Evolutionary conservation across 73 alveolate genomes (phyloP), one percentile per base, ranked within the genome.

Genomic region (Tetrahymena thermophila): DNA sequence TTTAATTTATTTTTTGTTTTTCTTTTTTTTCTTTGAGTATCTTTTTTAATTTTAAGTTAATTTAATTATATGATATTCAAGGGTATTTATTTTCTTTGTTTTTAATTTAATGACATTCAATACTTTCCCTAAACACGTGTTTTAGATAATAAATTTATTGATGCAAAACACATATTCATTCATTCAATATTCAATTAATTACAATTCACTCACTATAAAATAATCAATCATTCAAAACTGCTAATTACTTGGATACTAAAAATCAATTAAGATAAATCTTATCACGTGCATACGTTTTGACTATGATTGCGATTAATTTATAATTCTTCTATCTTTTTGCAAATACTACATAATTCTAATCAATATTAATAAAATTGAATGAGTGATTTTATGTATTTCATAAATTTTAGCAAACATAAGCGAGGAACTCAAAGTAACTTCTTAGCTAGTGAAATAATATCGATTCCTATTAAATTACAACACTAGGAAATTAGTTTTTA

Each of bases 261-360:
- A 71, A 71, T 71, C 89, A 25, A 71, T 28, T 71, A 17, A n/a
- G 89, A 71, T 71, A 28, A 71, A 71, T 71, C 89, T 71, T 71
- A 28, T 71, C 89, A 71, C 89, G 89, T 71, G 89, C 89, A 71
- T 71, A 71, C 89, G 89, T 71, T 71, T 71, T 71, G 89, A 71
- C 89, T 71, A 71, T 71, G 89, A 71, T 31, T 31, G 37, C 31
- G 89, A 31, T 28, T 7, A 71, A n/a, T 71, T 71, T 28, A 71
- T 71, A 28, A 28, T 71, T 31, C 37, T 71, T 71, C 89, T 71
- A 71, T 71, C 37, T 71, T 71, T 71, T 71, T 71, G 35, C 35
- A 28, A 28, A 28, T 71, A 28, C 23, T 71, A 71, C 89, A 71
- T 71, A 71, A 71, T 71, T 71, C 89, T 31, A 71, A 28, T 71